Evolutionary conservation across 2,329 filamentous ascomycete species (phyloP).

Genomic region (Ophiostoma sp.): DNA sequence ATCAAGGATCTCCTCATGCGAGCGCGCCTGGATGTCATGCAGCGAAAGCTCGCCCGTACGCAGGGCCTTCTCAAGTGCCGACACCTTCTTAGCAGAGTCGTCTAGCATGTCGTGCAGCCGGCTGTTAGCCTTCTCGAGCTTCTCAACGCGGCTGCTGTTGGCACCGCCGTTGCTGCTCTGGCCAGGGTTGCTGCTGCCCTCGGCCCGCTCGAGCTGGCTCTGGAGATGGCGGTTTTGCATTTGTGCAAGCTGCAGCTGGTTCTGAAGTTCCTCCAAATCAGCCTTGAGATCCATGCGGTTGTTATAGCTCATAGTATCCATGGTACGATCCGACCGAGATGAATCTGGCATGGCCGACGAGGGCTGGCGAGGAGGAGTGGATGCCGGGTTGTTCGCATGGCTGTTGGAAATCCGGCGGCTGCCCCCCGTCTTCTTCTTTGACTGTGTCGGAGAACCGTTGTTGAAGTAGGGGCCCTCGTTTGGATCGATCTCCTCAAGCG

Average conservation of each 20-base stretch:
- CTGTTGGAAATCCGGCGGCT: slow-evolving; percentile 62
- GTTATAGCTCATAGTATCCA: slow-evolving; percentile 77
- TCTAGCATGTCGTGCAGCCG: slow-evolving; percentile 91
- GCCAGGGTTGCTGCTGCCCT: slow-evolving; percentile 52
- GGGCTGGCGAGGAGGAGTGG: slow-evolving; percentile 66
- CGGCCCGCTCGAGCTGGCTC: slow-evolving; percentile 70
- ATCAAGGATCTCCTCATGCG: slow-evolving; percentile 89
- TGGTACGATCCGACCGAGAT: slow-evolving; percentile 74
- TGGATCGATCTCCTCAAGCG: slow-evolving; percentile 80
- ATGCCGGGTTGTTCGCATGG: slow-evolving; percentile 14
- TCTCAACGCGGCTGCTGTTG: slow-evolving; percentile 60
- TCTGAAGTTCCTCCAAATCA: slow-evolving; percentile 87
- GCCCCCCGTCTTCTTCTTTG: slow-evolving; percentile 54
- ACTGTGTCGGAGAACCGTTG: slow-evolving; percentile 56
- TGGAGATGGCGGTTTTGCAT: slow-evolving; percentile 95
- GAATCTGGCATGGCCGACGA: slow-evolving; percentile 64
- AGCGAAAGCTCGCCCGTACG: slow-evolving; percentile 81
- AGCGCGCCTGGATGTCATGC: slow-evolving; percentile 85
- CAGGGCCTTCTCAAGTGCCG: slow-evolving; percentile 78
- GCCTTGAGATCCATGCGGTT: slow-evolving; percentile 85
- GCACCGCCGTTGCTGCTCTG: slow-evolving; percentile 9
- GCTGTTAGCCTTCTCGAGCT: slow-evolving; percentile 87
- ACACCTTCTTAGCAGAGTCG: slow-evolving; percentile 88
- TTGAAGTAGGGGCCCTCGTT: slow-evolving; percentile 66
- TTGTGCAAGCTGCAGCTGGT: slow-evolving; percentile 85